phyloP scores from a whole-genome alignment of 1,284 basidiomycete genomes.

The Moesziomyces sp. region DNA sequence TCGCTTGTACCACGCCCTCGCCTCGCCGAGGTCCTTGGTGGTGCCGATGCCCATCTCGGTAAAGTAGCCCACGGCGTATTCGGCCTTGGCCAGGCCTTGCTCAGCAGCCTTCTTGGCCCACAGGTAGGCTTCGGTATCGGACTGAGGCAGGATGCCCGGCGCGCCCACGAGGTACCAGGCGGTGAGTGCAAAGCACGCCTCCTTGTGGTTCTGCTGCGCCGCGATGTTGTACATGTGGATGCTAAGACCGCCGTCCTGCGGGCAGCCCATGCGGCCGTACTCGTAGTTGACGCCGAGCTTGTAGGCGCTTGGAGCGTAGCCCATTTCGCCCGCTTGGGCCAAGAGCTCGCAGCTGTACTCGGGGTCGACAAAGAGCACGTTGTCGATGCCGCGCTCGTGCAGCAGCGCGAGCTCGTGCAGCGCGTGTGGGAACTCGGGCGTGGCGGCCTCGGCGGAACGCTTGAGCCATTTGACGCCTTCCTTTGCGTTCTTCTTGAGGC shows the following conservation, averaged over 20 bases:
- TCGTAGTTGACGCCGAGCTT: slow-evolving; percentile 98
- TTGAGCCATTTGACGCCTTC: slow-evolving; percentile 99
- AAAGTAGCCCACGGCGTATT: slow-evolving; percentile 97
- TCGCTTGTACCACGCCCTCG: slow-evolving; percentile 84
- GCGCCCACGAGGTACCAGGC: slow-evolving; percentile 99
- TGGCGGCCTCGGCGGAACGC: slow-evolving; percentile 81
- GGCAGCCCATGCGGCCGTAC: slow-evolving; percentile 98
- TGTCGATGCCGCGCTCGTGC: slow-evolving; percentile 94
- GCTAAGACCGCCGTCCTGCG: slow-evolving; percentile 94
- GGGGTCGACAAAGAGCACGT: slow-evolving; percentile 93
- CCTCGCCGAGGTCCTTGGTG: slow-evolving; percentile 69
- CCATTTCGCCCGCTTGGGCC: slow-evolving; percentile 92
- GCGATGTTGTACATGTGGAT: slow-evolving; percentile 88
- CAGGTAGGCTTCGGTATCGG: slow-evolving; percentile 91
- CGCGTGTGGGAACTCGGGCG: slow-evolving; percentile 94
- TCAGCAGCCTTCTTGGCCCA: slow-evolving; percentile 68
- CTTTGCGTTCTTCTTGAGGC: slow-evolving; percentile 84
- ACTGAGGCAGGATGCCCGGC: slow-evolving; percentile 94
- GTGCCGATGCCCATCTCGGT: slow-evolving; percentile 75
- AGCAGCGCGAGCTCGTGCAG: slow-evolving; percentile 93
- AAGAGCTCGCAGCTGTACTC: slow-evolving; percentile 95
- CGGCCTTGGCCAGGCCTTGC: slow-evolving; percentile 66
- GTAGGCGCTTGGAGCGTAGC: slow-evolving; percentile 95
- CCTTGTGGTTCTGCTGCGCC: slow-evolving; percentile 94
- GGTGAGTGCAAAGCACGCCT: slow-evolving; percentile 96